phyloP scores from a whole-genome alignment of 2,329 filamentous ascomycete species.

The Arachnopeziza araneosa region DNA sequence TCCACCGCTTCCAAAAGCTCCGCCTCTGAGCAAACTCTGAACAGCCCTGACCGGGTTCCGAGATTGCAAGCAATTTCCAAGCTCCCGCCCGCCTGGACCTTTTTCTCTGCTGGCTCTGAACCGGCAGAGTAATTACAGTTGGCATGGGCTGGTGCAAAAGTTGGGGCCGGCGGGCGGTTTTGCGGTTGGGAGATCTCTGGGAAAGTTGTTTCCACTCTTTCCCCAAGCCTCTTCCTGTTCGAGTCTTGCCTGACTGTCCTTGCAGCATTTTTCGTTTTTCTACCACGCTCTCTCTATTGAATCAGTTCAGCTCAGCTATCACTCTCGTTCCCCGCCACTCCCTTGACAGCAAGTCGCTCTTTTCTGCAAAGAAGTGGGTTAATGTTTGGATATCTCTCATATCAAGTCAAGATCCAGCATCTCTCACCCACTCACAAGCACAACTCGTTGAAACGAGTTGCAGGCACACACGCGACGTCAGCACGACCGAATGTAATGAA shows the following conservation, averaged over 20 bases:
- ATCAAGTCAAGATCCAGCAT: slow-evolving; percentile 5
- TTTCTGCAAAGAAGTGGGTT: background rate
- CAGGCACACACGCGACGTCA: background rate
- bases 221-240: background rate
- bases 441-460: background rate
- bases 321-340: background rate
- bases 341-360: background rate
- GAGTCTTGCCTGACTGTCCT: background rate
- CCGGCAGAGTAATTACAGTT: background rate
- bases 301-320: background rate
- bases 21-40: background rate
- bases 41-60: background rate
- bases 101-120: background rate
- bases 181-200: background rate
- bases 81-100: background rate
- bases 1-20: background rate
- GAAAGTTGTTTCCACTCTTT: background rate
- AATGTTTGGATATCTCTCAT: background rate
- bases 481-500: slow-evolving; percentile 3
- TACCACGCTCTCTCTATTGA: background rate
- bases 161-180: background rate
- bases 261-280: background rate
- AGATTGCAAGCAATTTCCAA: slow-evolving; percentile 5
- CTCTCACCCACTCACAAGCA: background rate
- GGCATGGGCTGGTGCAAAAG: background rate